Conservation (phyloP, 176 grass and related monocot species). For the Musa acuminata region DNA sequence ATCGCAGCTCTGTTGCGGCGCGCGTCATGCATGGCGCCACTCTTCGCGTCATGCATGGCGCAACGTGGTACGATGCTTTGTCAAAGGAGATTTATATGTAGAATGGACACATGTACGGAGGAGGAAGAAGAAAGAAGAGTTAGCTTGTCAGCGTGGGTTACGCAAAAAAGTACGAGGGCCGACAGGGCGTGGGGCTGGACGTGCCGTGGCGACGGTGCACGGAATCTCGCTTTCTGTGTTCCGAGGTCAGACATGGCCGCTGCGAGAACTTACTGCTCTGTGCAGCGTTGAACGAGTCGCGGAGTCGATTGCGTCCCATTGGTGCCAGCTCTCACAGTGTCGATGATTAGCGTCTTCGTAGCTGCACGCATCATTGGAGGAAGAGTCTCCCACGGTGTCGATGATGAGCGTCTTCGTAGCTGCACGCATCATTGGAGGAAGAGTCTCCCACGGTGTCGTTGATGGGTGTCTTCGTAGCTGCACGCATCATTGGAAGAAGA, state of each 20-base stretch:
- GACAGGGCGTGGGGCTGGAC: too few species aligned
- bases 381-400: background rate
- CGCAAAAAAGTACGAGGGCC: too few species aligned
- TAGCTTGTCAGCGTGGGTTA: too few species aligned
- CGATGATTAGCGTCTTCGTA: background rate
- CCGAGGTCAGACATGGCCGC: too few species aligned
- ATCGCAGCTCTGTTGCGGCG: background rate
- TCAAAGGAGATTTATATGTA: too few species aligned
- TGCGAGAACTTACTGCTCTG: too few species aligned
- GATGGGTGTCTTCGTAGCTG: background rate
- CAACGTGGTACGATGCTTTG: background rate
- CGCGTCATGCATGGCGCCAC: background rate
- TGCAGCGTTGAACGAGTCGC: background rate
- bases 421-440: too few species aligned
- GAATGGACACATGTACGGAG: too few species aligned
- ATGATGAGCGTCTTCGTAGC: background rate
- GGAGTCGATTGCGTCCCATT: background rate
- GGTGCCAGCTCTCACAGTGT: background rate
- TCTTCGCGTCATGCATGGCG: background rate
- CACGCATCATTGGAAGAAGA: background rate
- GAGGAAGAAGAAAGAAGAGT: too few species aligned
- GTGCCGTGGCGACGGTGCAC: too few species aligned
- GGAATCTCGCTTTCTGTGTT: too few species aligned
- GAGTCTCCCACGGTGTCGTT: too few species aligned
- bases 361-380: background rate